Base-by-base conservation (phyloP, 495 filamentous ascomycete species). In the Penicillium canariense region DNA sequence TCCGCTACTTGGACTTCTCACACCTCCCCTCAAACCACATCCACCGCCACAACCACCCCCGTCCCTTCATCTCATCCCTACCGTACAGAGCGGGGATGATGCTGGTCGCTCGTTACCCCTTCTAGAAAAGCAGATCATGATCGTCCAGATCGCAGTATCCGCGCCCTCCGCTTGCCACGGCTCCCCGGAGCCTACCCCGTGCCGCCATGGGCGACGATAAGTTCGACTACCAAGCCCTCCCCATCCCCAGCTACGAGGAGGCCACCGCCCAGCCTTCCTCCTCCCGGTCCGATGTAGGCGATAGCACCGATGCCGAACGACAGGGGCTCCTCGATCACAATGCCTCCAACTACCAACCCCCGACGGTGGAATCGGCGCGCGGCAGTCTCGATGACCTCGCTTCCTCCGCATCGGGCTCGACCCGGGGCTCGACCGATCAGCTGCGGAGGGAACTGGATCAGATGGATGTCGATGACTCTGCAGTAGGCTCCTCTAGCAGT, bases 171-270 rank as follows among this genome's bases (percentile, higher is more conserved):
- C 54, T 58, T 71, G 40, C 52, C 59, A 66, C 60, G 53, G 67
- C 72, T 72, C 67, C 55, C 58, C 56, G 50, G 67, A 71, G 70
- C 67, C 68, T 52, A 55, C 50, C 58, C 54, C 58, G 50, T 57
- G 55, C 53, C 72, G 60, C 65, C 60, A 84, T 84, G 81, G 69
- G 76, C 59, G 77, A 81, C 74, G 80, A 84, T 60, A 85, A 84
- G 70, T 73, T 75, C 55, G 67, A 81, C 20, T 86, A 87, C 70
- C 82, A 86, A 61, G 68, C 80, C 45, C 80, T 90, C 50, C 92
- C 94, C 17, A 96, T 97, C 71, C 93, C 93, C 8, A 85, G 87
- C 34, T 98, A 98, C 79, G 93, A 97, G 69, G 94, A 98, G 76
- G 91, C 94, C 49, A 84, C 78, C 31, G 84, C 81, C 20, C 81